A percentile compares a stretch with the other conserved stretches of the same genome.
phyloP scores from a whole-genome alignment of 257 asterid genomes.

The Nyctanthes arbortristis region DNA sequence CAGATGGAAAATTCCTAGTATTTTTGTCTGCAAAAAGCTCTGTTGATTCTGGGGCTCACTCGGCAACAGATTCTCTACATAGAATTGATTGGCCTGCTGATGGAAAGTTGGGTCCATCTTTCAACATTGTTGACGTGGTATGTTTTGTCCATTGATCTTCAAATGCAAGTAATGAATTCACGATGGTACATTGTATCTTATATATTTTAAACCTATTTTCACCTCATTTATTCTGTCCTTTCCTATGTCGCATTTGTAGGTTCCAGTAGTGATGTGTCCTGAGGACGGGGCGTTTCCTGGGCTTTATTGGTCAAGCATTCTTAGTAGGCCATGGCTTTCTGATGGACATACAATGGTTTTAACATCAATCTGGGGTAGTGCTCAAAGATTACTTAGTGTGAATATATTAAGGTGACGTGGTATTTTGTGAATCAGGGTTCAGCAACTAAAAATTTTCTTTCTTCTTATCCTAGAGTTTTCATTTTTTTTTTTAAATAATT shows the following conservation, averaged over 20 bases:
- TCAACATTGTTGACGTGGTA: conserved; percentile 70
- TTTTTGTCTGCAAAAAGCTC: conserved; percentile 76
- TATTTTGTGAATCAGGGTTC: conserved; percentile 9
- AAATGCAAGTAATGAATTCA: neutral
- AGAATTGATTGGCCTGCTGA: conserved; percentile 74
- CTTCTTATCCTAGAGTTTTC: too few relatives aligned
- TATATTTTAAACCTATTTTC: conserved; percentile 6
- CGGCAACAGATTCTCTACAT: conserved; percentile 83
- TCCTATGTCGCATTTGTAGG: conserved; percentile 45
- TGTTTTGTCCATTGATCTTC: conserved; percentile 19
- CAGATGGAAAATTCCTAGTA: conserved; percentile 73
- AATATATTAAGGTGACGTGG: conserved; percentile 62
- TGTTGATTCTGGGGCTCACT: conserved; percentile 84
- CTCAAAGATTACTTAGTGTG: conserved; percentile 62
- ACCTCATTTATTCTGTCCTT: conserved; percentile 1
- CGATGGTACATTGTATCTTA: neutral
- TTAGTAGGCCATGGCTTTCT: conserved; percentile 80
- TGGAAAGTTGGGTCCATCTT: conserved; percentile 47
- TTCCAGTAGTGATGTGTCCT: conserved; percentile 78
- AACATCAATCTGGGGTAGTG: conserved; percentile 83
- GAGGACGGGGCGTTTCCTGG: conserved; percentile 89
- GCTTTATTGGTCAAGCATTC: conserved; percentile 53
- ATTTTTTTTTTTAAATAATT: too few relatives aligned
- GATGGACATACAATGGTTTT: conserved; percentile 77
- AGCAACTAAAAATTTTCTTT: too few relatives aligned